Conservation (phyloP, 2,329 filamentous ascomycete genomes). For the Camillea tinctor region DNA sequence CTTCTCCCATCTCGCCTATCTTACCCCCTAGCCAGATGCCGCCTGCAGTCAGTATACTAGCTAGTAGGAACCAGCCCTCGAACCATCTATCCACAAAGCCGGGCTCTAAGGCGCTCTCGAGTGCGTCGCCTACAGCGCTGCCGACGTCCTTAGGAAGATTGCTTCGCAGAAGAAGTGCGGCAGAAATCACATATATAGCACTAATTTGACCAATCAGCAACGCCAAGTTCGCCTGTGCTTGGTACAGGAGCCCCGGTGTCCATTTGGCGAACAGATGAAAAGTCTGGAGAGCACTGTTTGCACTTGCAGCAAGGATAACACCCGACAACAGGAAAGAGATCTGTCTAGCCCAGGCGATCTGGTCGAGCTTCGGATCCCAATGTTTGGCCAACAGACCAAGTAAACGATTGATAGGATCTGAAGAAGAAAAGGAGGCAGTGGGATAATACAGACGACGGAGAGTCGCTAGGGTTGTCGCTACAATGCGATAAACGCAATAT, state of each 20-base stretch:
- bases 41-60: conserved; percentile 63
- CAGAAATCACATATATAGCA: conserved; percentile 82
- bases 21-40: conserved; percentile 72
- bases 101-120: conserved; percentile 73
- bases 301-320: conserved; percentile 77
- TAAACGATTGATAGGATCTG: conserved; percentile 81
- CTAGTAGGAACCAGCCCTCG: conserved; percentile 78
- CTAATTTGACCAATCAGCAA: conserved; percentile 77
- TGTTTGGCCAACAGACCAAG: conserved; percentile 78
- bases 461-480: conserved; percentile 68
- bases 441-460: conserved; percentile 57
- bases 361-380: conserved; percentile 80
- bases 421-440: conserved; percentile 58
- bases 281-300: conserved; percentile 81
- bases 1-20: conserved; percentile 52
- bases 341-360: conserved; percentile 78
- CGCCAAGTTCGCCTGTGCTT: conserved; percentile 75
- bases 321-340: conserved; percentile 83
- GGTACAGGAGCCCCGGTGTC: conserved; percentile 68
- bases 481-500: conserved; percentile 83
- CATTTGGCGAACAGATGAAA: conserved; percentile 78
- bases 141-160: conserved; percentile 78
- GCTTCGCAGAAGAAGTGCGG: conserved; percentile 72
- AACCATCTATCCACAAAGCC: conserved; percentile 81
- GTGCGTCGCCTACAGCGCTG: conserved; percentile 71